A percentile compares a stretch with the other conserved stretches of the same genome.
phyloP scores from a whole-genome alignment of 768 basidiomycete genomes.

The Suillus paluster region DNA sequence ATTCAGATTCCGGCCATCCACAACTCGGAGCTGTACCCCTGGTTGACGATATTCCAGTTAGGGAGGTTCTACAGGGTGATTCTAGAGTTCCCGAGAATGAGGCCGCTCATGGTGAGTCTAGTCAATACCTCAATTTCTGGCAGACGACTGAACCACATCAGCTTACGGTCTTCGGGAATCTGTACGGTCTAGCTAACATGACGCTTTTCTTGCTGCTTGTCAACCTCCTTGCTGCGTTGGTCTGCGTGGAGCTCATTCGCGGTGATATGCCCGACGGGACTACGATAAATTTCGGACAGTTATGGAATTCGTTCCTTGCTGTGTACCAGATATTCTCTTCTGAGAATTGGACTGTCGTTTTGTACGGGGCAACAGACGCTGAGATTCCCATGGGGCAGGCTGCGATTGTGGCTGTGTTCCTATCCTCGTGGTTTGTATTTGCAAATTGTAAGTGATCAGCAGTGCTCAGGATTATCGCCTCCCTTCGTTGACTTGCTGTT shows the following conservation, averaged over 20 bases:
- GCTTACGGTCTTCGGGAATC: constrained; percentile 90
- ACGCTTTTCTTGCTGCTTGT: constrained; percentile 85
- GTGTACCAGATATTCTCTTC: constrained; percentile 91
- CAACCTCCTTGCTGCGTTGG: constrained; percentile 84
- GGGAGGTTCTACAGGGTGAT: constrained; percentile 92
- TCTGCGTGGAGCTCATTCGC: constrained; percentile 83
- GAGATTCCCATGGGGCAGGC: constrained; percentile 72
- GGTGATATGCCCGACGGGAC: constrained; percentile 67
- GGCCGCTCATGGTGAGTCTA: constrained; percentile 70
- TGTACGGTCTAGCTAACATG: constrained; percentile 93
- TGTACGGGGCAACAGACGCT: constrained; percentile 64
- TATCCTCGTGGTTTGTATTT: constrained; percentile 87
- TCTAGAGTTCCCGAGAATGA: constrained; percentile 88
- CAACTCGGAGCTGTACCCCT: constrained; percentile 68
- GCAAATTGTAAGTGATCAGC: constrained; percentile 73
- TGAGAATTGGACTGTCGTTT: constrained; percentile 89
- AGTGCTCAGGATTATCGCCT: neutral
- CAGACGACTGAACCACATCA: constrained; percentile 31
- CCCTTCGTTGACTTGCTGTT: neutral
- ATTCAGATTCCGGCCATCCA: constrained; percentile 86
- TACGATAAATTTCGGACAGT: constrained; percentile 76
- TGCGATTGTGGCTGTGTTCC: constrained; percentile 69
- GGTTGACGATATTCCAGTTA: constrained; percentile 90
- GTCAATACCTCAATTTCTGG: neutral
- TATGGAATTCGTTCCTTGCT: constrained; percentile 85